These are phyloP conservation scores for Schizosaccharomyces cryophilus DNA, from an alignment of 805 yeast genomes.

Conservation along the genomic window DNA sequence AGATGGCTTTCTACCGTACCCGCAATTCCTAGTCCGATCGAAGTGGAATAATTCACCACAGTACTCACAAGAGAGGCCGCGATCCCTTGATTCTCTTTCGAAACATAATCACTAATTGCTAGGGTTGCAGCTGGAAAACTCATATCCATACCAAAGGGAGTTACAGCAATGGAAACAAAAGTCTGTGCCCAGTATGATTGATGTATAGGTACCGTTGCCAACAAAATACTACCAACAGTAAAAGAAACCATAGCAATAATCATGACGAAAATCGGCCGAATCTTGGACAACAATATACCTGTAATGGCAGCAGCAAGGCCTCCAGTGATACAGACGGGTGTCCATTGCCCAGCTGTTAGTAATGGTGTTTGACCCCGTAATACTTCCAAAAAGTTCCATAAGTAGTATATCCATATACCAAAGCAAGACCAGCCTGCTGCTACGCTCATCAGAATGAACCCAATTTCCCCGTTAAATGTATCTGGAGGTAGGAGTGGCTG, in stretches of 20 bases:
- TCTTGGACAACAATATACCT: constrained; percentile 21
- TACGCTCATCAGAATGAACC: constrained; percentile 26
- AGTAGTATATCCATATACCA: constrained; percentile 49
- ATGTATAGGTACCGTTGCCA: constrained; percentile 30
- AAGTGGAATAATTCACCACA: constrained; percentile 44
- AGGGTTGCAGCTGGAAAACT: constrained; percentile 49
- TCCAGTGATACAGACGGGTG: constrained; percentile 29
- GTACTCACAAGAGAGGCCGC: constrained; percentile 55
- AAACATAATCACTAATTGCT: constrained; percentile 25
- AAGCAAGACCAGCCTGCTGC: constrained; percentile 56
- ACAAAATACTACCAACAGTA: constrained; percentile 26
- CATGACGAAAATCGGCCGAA: constrained; percentile 29
- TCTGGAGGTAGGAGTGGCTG: constrained; percentile 30
- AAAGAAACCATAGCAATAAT: constrained; percentile 29
- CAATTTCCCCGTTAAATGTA: constrained; percentile 22
- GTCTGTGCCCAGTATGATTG: constrained; percentile 36
- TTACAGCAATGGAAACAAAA: constrained; percentile 29
- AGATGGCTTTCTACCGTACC: constrained; percentile 34
- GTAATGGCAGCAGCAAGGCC: constrained; percentile 30
- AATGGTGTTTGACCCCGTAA: constrained; percentile 26
- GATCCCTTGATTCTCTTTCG: constrained; percentile 45
- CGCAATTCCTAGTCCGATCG: constrained; percentile 43
- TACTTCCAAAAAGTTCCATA: constrained; percentile 26
- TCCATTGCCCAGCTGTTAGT: constrained; percentile 22
- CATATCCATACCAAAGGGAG: constrained; percentile 55